A percentile compares a stretch with the other conserved stretches of the same genome.
These are phyloP conservation scores for Ceratocystis alfenasii DNA, from an alignment of 2,329 filamentous ascomycete genomes.

Conservation along the genomic window DNA sequence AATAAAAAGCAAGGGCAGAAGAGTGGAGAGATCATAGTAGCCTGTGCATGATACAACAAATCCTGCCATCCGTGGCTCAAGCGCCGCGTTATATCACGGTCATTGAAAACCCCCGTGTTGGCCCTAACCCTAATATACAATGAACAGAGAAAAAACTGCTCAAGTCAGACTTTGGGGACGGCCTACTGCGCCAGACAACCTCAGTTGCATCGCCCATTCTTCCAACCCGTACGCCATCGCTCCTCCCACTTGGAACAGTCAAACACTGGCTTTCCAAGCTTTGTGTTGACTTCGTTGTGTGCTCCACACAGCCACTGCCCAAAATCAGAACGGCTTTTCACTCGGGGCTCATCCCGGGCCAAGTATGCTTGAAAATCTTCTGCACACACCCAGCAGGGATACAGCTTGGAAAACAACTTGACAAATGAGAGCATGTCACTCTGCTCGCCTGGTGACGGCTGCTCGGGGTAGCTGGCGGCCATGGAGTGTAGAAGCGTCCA, in stretches of 20 bases:
- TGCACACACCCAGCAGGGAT: constrained; percentile 92
- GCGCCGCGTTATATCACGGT: neutral
- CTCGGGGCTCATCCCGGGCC: constrained; percentile 46
- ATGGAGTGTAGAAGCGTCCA: constrained; percentile 94
- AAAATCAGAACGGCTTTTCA: constrained; percentile 34
- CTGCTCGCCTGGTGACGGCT: constrained; percentile 57
- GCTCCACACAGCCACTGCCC: constrained; percentile 74
- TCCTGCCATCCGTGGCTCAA: neutral
- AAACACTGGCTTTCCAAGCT: constrained; percentile 81
- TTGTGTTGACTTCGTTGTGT: constrained; percentile 77
- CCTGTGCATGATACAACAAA: neutral
- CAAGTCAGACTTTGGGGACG: no score
- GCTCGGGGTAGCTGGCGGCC: constrained; percentile 69
- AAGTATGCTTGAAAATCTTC: constrained; percentile 83
- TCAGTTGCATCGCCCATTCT: constrained; percentile 51
- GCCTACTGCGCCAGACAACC: constrained; percentile 9
- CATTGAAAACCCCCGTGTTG: neutral
- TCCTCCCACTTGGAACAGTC: constrained; percentile 88
- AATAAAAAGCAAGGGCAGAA: neutral
- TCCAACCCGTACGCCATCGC: constrained; percentile 86
- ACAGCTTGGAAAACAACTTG: constrained; percentile 67
- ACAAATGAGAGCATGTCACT: constrained; percentile 68
- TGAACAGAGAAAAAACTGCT: neutral
- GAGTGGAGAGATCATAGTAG: neutral
- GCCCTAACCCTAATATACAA: neutral